Evolutionary conservation across 108 stramenopile species (phyloP).

Genomic region (Cyclostephanos invisitatus): DNA sequence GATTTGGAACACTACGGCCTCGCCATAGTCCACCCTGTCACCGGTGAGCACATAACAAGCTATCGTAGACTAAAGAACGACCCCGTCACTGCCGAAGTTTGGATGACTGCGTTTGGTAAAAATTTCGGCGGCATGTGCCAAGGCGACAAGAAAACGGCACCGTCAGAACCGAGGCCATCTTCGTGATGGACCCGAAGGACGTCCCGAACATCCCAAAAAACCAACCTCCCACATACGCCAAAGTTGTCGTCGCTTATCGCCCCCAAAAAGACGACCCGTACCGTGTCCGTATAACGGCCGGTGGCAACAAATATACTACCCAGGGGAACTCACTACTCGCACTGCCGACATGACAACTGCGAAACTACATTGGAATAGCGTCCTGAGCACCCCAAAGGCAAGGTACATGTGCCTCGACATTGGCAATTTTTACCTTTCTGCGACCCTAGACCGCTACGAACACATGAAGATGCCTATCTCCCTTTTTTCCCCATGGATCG

Average conservation of each 20-base stretch:
- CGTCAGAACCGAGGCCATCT: neutral
- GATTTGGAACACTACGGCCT: no score
- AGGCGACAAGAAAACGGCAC: neutral
- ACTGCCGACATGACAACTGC: neutral
- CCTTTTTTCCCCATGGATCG: conserved; percentile 29
- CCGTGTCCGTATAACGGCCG: no score
- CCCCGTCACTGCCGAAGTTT: no score
- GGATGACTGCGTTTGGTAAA: no score
- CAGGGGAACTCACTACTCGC: neutral
- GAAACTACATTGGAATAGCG: conserved; percentile 17
- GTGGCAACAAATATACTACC: neutral
- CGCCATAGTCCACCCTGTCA: no score
- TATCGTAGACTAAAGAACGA: no score
- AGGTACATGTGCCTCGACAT: conserved; percentile 41
- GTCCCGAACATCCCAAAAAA: neutral
- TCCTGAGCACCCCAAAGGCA: conserved; percentile 37
- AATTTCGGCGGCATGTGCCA: no score
- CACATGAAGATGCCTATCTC: no score
- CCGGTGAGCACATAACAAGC: no score
- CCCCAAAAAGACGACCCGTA: conserved; percentile 11
- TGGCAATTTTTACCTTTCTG: conserved; percentile 43
- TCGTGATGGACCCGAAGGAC: neutral
- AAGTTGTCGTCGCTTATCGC: neutral
- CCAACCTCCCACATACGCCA: neutral
- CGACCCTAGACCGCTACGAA: neutral